phyloP scores from a whole-genome alignment of 129 eudicot genomes.

The Flaveria ramosissima region DNA sequence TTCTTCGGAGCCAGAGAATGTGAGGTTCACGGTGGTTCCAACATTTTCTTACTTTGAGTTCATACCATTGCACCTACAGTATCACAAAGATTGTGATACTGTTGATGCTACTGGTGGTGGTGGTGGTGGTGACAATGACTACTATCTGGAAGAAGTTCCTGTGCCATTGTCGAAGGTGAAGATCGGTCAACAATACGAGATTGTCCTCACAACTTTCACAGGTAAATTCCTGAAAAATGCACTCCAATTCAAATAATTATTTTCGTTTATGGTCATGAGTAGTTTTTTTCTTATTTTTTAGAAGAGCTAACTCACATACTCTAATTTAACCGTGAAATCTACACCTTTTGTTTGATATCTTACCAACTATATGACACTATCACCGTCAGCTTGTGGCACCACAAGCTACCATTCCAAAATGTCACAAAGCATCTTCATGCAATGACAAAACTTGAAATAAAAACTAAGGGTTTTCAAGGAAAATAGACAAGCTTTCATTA shows the following conservation, averaged over 20 bases:
- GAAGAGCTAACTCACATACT: too few relatives aligned
- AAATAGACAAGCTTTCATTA: not conserved
- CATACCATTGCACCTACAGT: slow-evolving; percentile 59
- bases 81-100: slow-evolving; percentile 15
- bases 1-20: slow-evolving; percentile 54
- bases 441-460: too few relatives aligned
- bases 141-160: slow-evolving; percentile 61
- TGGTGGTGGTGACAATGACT: slow-evolving; percentile 23
- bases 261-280: too few relatives aligned
- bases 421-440: too few relatives aligned
- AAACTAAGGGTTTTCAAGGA: too few relatives aligned
- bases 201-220: slow-evolving; percentile 77
- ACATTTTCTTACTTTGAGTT: slow-evolving; percentile 75
- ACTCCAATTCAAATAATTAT: not conserved
- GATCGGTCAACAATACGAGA: slow-evolving; percentile 76
- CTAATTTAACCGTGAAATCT: too few relatives aligned
- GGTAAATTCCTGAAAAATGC: slow-evolving; percentile 34
- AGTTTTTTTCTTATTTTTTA: too few relatives aligned
- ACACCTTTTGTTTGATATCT: too few relatives aligned
- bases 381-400: too few relatives aligned
- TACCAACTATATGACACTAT: too few relatives aligned
- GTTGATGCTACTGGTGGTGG: not conserved
- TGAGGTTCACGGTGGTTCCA: slow-evolving; percentile 70
- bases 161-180: slow-evolving; percentile 60
- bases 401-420: too few relatives aligned